Base-by-base conservation (phyloP, 495 filamentous ascomycete genomes). In the Xylaria sp. region DNA sequence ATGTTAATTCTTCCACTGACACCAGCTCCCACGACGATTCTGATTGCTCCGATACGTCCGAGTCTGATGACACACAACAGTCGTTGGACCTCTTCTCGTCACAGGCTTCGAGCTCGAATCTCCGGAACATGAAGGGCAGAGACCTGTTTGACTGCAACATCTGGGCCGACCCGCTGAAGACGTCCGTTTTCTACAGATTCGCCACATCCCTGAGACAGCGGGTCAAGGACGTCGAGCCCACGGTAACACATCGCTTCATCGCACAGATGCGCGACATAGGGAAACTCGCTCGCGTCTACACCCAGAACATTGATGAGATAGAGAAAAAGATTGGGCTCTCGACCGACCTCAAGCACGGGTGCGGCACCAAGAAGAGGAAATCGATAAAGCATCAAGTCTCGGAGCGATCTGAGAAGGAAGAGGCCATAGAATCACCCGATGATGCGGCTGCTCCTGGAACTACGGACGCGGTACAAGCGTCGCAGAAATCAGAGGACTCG, bases 231-330 rank as follows among this genome's bases (percentile, higher is more conserved):
- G 87, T 88, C 0, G 85, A 87, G 41, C 83, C 86, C 0, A 88
- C 89, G 2, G 77, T 71, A 37, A 84, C 81, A 17, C 90, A 92
- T 76, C 86, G 84, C 48, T 92, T 92, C 72, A 86, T 92, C 55
- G 84, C 85, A 40, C 84, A 85, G 11, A 82, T 92, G 14, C 83
- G 89, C 17, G 89, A 92, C 75, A 83, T 83, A 44, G 85, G 88
- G 3, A 89, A 89, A 55, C 78, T 92, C 29, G 86, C 91, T 19
- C 78, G 90, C 41, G 90, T 89, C 64, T 92, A 92, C 72, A 92
- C 90, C 0, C 90, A 93, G 72, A 93, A 93, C 62, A 93, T 93
- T 37, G 90, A 93, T 69, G 87, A 87, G 69, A 82, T 93, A 6
- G 90, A 93, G 70, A 87, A 88, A 63, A 85, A 89, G 26, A 87